Evolutionary conservation across 768 basidiomycete species (phyloP), one percentile per base, ranked within the genome.

Genomic region (Gautieria morchelliformis): DNA sequence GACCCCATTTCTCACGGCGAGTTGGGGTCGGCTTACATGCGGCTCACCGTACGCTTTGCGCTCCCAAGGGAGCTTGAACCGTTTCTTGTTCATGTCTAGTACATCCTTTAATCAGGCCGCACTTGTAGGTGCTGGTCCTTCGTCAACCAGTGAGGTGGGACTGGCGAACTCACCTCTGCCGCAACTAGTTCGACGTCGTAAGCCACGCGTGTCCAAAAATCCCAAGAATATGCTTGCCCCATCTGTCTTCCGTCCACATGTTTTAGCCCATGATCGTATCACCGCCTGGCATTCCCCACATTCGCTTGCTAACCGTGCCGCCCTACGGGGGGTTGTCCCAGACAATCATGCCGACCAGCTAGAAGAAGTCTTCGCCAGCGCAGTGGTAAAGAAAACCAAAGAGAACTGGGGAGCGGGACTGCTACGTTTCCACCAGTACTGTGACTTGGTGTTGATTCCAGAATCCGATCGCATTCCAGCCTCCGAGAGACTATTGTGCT

Each of bases 341-440:
- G 7, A 7, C 22, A 6, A 12, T 11, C 49, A 27, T 12, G 12
- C 32, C 15, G 12, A 24, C 19, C 49, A 51, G 7, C 24, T 24
- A 9, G 15, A 35, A 51, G 20, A 27, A 6, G 27, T 51, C 32
- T 8, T 51, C 8, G 22, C 7, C 10, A 10, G 10, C 15, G 8
- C 45, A n/a, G 45, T 47, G 8, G 45, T 47, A 8, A 17, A 47
- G 45, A 35, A 33, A 8, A 27, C 49, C 11, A 24, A 12, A 55
- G 58, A 12, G 15, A 35, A 24, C 32, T 74, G 73, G 46, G 69
- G 65, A 0, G 70, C 72, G 0, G 71, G 72, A 8, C 8, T 47
- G 10, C 22, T 47, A 9, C 19, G n/a, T 19, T 47, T 47, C 45
- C n/a, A n/a, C n/a, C n/a, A n/a, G n/a, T n/a, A n/a, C n/a, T n/a